Base-by-base conservation (phyloP, 2,329 filamentous ascomycete species). In the Microdochium bolleyi region DNA sequence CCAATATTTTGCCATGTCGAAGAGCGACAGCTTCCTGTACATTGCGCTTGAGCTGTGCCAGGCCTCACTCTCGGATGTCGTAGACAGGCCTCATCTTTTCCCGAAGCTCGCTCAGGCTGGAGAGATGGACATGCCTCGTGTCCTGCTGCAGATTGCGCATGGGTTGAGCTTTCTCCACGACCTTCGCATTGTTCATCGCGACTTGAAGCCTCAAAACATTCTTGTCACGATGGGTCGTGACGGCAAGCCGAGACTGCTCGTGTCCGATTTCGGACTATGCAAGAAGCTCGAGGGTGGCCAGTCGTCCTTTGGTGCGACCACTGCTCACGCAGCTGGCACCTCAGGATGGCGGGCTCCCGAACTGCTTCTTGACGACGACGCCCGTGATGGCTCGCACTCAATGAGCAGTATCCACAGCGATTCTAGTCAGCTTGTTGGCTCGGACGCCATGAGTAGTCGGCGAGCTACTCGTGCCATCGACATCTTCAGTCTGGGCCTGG, bases 121-220 rank as follows among this genome's bases (percentile, higher is more conserved):
- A 56, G 86, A 87, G 59, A 74, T 81, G 57, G 89, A 97, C 62
- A 74, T 95, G 50, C 88, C 88, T 0, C 83, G 85, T 57, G 84
- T 95, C 2, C 73, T 99, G 37, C 87, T 90, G 54, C 94, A 99
- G 66, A 91, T 99, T 55, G 89, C 92, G 2, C 87, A 88, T 53
- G 94, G 94, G 34, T 81, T 99, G 27, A 85, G 86, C 54, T 92
- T 97, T 68, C 75, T 99, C 10, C 94, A 99, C 70, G 87, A 85
- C 19, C 78, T 97, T 46, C 88, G 94, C 55, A 96, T 99, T 63
- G 95, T 99, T 2, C 94, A 99, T 67, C 88, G 94, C 51, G 94
- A 99, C 64, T 81, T 99, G 62, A 99, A 99, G 67, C 94, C 94
- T 1, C 94, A 99, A 63, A 99, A 99, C 61, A 97, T 99, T 50